These are phyloP conservation scores for Tetradesmus lagerheimii DNA, from an alignment of 139 green algal species.

Conservation along the genomic window DNA sequence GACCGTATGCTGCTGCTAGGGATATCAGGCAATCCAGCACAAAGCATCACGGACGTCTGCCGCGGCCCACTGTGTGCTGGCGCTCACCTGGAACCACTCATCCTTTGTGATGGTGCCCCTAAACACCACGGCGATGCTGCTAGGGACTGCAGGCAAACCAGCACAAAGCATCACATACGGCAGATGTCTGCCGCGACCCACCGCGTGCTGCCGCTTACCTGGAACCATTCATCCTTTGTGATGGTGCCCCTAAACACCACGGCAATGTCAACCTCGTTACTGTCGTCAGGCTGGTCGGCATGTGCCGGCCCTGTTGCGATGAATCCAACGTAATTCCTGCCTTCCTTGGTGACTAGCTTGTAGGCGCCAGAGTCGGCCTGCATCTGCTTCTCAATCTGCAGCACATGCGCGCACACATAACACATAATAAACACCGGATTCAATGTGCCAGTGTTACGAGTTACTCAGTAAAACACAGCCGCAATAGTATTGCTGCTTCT, in stretches of 20 bases:
- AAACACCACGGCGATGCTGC: background rate
- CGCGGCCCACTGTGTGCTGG: too few relatives aligned
- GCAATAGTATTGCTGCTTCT: too few relatives aligned
- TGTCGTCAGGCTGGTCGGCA: background rate
- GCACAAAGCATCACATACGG: too few relatives aligned
- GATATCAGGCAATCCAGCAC: too few relatives aligned
- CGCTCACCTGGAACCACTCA: background rate
- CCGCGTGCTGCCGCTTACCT: background rate
- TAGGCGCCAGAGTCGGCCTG: constrained; percentile 11
- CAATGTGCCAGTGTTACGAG: too few relatives aligned
- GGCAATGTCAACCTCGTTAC: background rate
- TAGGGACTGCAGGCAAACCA: too few relatives aligned
- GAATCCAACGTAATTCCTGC: constrained; percentile 16
- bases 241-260: constrained; percentile 28
- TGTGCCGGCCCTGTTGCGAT: background rate
- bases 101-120: background rate
- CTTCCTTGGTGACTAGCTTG: constrained; percentile 20
- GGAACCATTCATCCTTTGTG: background rate
- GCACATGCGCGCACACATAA: background rate
- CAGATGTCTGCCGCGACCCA: too few relatives aligned
- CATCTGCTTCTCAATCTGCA: constrained; percentile 9
- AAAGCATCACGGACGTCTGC: too few relatives aligned
- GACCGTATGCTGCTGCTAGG: too few relatives aligned
- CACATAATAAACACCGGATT: too few relatives aligned
- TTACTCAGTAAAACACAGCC: too few relatives aligned